These are phyloP conservation scores for Gardenia jasminoides DNA, from an alignment of 257 asterid genomes.

Conservation along the genomic window DNA sequence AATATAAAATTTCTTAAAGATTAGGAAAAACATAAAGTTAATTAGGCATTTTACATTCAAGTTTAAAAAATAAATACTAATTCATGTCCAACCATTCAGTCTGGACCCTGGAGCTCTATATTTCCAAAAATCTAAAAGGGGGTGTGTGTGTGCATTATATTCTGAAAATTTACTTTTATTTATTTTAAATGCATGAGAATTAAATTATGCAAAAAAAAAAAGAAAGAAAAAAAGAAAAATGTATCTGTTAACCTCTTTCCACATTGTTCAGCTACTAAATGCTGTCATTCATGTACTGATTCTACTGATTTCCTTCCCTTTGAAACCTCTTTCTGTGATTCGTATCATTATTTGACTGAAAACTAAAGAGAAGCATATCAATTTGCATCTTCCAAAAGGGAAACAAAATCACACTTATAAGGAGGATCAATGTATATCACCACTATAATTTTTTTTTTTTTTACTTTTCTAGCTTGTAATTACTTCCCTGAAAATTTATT, in stretches of 20 bases:
- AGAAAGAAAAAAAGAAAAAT: too few relatives aligned
- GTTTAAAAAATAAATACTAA: too few relatives aligned
- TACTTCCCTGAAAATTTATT: not conserved
- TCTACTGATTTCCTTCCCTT: not conserved
- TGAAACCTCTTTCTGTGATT: not conserved
- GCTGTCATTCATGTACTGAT: not conserved
- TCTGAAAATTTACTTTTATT: too few relatives aligned
- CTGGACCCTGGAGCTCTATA: too few relatives aligned
- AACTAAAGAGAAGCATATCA: conserved; percentile 1
- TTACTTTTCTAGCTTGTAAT: not conserved
- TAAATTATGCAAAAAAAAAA: too few relatives aligned
- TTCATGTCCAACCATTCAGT: too few relatives aligned
- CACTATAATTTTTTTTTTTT: not conserved
- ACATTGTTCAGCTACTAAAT: not conserved
- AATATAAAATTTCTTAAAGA: too few relatives aligned
- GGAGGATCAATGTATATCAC: not conserved
- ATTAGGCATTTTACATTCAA: too few relatives aligned
- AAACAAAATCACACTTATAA: not conserved
- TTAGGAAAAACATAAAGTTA: too few relatives aligned
- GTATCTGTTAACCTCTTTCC: not conserved
- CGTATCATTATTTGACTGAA: not conserved
- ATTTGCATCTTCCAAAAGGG: not conserved
- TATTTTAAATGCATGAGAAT: too few relatives aligned
- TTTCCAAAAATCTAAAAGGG: too few relatives aligned
- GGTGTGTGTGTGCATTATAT: too few relatives aligned